phyloP scores from a whole-genome alignment of 1,284 basidiomycete genomes.

The Melanopsichium pennsylvanicum region DNA sequence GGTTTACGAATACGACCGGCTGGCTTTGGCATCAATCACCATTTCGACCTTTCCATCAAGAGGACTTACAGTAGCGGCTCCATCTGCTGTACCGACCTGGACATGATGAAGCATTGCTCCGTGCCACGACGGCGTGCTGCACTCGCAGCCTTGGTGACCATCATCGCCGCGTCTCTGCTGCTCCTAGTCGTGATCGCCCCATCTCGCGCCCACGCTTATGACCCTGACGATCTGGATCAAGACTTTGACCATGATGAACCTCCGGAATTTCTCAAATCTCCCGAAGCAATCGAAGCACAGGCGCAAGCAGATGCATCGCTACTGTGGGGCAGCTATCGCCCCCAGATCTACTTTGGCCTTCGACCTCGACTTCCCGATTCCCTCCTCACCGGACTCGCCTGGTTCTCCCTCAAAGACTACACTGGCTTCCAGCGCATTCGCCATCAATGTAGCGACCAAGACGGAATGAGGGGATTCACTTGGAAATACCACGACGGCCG shows the following conservation, averaged over 20 bases:
- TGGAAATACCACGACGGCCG: constrained; percentile 88
- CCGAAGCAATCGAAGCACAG: constrained; percentile 22
- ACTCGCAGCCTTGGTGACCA: not conserved
- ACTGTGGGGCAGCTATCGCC: constrained; percentile 89
- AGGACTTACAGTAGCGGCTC: no score
- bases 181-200: constrained; percentile 15
- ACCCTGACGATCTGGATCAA: constrained; percentile 3
- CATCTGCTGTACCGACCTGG: not conserved
- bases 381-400: constrained; percentile 87
- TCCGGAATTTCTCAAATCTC: not conserved
- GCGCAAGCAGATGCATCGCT: constrained; percentile 68
- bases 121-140: not conserved
- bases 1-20: no score
- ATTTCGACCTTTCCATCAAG: no score
- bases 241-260: constrained; percentile 14
- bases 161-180: constrained; percentile 7
- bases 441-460: constrained; percentile 88
- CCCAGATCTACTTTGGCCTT: constrained; percentile 91
- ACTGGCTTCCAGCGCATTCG: constrained; percentile 70
- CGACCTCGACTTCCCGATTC: constrained; percentile 83
- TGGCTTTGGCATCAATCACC: no score
- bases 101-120: constrained; percentile 3
- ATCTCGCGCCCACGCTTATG: constrained; percentile 2
- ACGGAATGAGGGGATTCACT: constrained; percentile 80
- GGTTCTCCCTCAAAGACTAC: constrained; percentile 68